Evolutionary conservation across 441 rosid genomes (phyloP).

Genomic region (Macaranga tanarius): DNA sequence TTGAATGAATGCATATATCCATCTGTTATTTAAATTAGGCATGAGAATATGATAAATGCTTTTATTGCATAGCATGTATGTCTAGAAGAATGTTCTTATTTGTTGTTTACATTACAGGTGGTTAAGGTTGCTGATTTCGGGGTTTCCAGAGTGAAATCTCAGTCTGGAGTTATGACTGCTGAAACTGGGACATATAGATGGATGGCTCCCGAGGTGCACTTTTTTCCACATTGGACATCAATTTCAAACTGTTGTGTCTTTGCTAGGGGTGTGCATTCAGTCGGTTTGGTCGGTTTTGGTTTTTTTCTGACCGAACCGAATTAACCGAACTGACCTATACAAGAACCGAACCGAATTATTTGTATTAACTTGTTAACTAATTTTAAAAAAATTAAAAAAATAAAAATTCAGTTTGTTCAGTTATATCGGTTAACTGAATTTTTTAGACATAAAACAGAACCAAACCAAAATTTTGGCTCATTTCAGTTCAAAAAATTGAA

Average conservation of each 20-base stretch:
- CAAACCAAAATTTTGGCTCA: too few relatives aligned
- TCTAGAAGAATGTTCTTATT: not conserved
- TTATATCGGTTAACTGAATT: too few relatives aligned
- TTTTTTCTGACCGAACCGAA: too few relatives aligned
- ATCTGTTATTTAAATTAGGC: not conserved
- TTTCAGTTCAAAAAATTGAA: too few relatives aligned
- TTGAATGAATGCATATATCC: not conserved
- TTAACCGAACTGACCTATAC: too few relatives aligned
- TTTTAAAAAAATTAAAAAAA: too few relatives aligned
- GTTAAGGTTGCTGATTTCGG: constrained; percentile 99
- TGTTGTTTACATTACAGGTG: constrained; percentile 41
- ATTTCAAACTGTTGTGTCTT: not conserved
- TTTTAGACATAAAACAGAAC: too few relatives aligned
- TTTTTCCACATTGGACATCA: constrained; percentile 5
- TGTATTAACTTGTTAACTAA: too few relatives aligned
- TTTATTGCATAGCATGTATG: not conserved
- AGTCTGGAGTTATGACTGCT: constrained; percentile 96
- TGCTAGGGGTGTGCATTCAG: not conserved
- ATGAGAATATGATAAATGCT: not conserved
- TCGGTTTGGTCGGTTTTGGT: not conserved
- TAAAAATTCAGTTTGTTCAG: too few relatives aligned
- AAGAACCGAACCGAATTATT: too few relatives aligned
- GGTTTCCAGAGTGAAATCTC: constrained; percentile 91
- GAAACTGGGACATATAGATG: constrained; percentile 99
- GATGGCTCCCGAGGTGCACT: constrained; percentile 98